These are phyloP conservation scores for Ploettnerulaceae sp. DNA, from an alignment of 2,329 filamentous ascomycete genomes.

Conservation along the genomic window DNA sequence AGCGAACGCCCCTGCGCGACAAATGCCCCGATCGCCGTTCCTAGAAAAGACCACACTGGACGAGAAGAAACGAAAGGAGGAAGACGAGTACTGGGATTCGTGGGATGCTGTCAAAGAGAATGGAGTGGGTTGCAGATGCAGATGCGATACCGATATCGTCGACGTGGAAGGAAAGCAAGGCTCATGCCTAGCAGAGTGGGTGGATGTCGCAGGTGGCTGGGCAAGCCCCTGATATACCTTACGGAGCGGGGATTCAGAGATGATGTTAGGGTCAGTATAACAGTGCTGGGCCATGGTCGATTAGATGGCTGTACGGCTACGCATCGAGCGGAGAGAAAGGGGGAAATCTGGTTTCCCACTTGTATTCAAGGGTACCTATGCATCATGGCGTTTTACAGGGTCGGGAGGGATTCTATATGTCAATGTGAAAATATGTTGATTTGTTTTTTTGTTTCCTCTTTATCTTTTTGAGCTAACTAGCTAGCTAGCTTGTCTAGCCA, in stretches of 20 bases:
- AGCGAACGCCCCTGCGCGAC: constrained; percentile 84
- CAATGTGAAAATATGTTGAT: constrained; percentile 26
- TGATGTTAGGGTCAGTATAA: neutral
- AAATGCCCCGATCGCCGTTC: constrained; percentile 74
- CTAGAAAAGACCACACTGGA: constrained; percentile 77
- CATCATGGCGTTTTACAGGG: constrained; percentile 25
- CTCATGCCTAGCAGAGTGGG: constrained; percentile 93
- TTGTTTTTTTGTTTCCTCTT: too few relatives aligned
- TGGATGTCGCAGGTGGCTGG: constrained; percentile 95
- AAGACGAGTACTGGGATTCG: constrained; percentile 93
- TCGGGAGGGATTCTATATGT: constrained; percentile 19
- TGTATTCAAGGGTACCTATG: constrained; percentile 22
- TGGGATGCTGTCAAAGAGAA: constrained; percentile 89
- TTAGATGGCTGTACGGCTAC: constrained; percentile 4
- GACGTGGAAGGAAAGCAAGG: constrained; percentile 98
- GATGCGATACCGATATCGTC: constrained; percentile 94
- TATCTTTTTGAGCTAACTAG: too few relatives aligned
- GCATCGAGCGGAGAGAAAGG: constrained; percentile 3
- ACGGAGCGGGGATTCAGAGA: constrained; percentile 1
- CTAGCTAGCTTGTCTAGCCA: too few relatives aligned
- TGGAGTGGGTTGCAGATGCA: constrained; percentile 91
- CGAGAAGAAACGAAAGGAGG: constrained; percentile 78
- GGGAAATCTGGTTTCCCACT: constrained; percentile 12
- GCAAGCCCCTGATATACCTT: constrained; percentile 40
- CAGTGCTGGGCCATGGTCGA: neutral